Conservation (phyloP, 306 rosid species). For the Trifolium pratense region DNA sequence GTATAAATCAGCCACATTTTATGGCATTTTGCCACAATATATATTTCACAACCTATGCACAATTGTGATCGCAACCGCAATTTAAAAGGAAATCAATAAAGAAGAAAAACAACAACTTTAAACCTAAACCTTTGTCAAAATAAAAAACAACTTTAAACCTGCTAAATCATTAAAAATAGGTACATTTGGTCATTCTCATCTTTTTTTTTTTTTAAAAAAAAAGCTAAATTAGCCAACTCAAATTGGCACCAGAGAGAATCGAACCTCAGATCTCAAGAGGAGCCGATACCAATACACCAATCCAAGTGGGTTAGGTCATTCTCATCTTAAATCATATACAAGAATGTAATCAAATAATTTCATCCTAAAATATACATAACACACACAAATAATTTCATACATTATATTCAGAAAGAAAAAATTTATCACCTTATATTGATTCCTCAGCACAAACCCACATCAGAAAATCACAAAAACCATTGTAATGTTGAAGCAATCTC, state of each 20-base stretch:
- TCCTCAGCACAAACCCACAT: conserved; percentile 20
- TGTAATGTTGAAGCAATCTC: too few species aligned
- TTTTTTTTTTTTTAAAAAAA: too few species aligned
- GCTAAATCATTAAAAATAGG: conserved; percentile 1
- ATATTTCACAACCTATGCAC: background rate
- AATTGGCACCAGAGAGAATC: too few species aligned
- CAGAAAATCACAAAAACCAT: conserved; percentile 16
- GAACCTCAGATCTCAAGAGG: too few species aligned
- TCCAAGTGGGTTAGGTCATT: too few species aligned
- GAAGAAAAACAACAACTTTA: conserved; percentile 10
- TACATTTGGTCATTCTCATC: background rate
- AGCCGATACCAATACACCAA: too few species aligned
- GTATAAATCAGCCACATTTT: background rate
- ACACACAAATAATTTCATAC: conserved; percentile 31
- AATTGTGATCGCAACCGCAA: background rate
- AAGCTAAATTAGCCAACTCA: too few species aligned
- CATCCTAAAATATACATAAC: conserved; percentile 16
- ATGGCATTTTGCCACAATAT: background rate
- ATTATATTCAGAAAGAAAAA: conserved; percentile 6
- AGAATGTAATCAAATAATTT: background rate
- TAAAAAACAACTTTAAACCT: background rate
- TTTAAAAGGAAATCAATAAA: conserved; percentile 2
- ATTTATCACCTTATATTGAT: conserved; percentile 28
- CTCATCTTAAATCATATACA: conserved; percentile 8
- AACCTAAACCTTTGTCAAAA: too few species aligned